Evolutionary conservation across 768 basidiomycete genomes (phyloP), one percentile per base, ranked within the genome.

Genomic region (Chlorophyllum brunneum): DNA sequence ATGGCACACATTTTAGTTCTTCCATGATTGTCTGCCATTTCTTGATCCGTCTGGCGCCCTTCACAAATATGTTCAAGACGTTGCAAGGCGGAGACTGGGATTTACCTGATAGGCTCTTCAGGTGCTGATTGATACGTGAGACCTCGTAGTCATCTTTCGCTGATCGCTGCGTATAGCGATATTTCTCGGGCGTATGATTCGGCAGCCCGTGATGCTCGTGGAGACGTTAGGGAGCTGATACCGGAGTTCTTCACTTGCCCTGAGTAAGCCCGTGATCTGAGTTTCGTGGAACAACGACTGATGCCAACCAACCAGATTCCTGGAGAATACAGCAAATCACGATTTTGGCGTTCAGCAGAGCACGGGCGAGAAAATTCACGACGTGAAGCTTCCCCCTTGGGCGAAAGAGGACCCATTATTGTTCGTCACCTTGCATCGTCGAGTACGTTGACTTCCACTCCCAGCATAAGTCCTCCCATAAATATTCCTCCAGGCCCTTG

Each of bases 1-100:
- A 92, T 56, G 89, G 95, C 37, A 97, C 95, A 0, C 95, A 98
- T 64, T 98, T 94, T 62, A 92, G 89, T 63, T 95, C 92, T 8
- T 95, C 92, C 2, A 97, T 97, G 94, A 95, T 93, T 54, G 90
- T 94, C 39, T 95, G 92, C 70, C 93, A 95, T 59, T 97, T 89
- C 70, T 70, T 95, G 59, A 95, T 98, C 49, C 79, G 95, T 18
- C 70, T 95, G 60, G 83, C 86, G 11, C 95, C 95, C 0, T 98
- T 88, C 65, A 95, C 93, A 22, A 84, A 87, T 62, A 95, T 95
- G 86, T 98, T 95, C 76, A 92, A 94, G 70, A 92, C 89, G 2
- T 68, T 97, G 27, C 72, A 95, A 82, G 95, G 95, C 8, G 95
- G 95, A 5, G 88, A 92, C 60, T 97, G 93, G 85, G 95, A 98